Percentiles rank a stretch among this genome's conserved stretches.
These are phyloP conservation scores for Kitagawia praeruptora DNA, from an alignment of 129 eudicot genomes.

Conservation along the genomic window DNA sequence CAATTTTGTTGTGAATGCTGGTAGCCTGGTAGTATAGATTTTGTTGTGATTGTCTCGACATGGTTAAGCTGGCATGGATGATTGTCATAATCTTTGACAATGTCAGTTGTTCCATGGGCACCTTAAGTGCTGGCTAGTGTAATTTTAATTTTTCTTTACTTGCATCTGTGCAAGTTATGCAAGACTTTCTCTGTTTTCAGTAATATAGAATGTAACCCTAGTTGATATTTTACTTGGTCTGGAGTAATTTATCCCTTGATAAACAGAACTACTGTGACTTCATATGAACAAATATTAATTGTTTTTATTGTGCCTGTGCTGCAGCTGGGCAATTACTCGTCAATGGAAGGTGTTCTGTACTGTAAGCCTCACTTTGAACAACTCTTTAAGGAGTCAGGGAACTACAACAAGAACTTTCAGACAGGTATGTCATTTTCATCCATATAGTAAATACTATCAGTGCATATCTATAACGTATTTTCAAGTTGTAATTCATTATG, in stretches of 20 bases:
- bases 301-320: constrained; percentile 13
- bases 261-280: not conserved
- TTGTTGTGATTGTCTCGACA: not conserved
- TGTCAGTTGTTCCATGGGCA: not conserved
- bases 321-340: constrained; percentile 87
- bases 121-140: not conserved
- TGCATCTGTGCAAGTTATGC: not conserved
- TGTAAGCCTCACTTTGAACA: constrained; percentile 99
- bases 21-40: not conserved
- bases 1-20: too few relatives aligned
- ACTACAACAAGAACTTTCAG: constrained; percentile 87
- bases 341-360: constrained; percentile 96
- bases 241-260: not conserved
- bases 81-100: not conserved
- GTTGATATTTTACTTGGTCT: not conserved
- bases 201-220: not conserved
- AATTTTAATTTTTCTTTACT: not conserved
- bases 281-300: not conserved
- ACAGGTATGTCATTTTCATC: constrained; percentile 50
- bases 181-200: not conserved
- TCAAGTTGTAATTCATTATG: constrained; percentile 6
- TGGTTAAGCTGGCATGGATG: not conserved
- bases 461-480: not conserved
- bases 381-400: constrained; percentile 91
- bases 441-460: not conserved